phyloP scores from a whole-genome alignment of 371 early-diverging fungal species.

The Mucor sp. region DNA sequence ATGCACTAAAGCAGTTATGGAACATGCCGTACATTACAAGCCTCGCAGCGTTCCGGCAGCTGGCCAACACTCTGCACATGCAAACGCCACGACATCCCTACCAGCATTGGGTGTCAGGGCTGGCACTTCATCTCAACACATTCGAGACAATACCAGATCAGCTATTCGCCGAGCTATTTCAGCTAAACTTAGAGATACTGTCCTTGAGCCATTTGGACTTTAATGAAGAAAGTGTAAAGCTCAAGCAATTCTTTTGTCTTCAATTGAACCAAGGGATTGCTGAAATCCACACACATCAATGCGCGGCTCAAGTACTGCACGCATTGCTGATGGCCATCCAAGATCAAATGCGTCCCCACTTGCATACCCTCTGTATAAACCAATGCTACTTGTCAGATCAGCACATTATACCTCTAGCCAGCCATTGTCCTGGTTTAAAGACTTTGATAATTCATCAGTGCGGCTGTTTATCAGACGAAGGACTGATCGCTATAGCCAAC shows the following conservation, averaged over 20 bases:
- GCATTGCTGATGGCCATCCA: background rate
- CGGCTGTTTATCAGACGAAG: slow-evolving; percentile 12
- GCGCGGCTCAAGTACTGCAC: background rate
- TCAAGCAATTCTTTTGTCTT: background rate
- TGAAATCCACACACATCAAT: slow-evolving; percentile 7
- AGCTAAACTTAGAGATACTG: background rate
- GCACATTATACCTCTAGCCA: background rate
- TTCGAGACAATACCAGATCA: background rate
- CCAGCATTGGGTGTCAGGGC: slow-evolving; percentile 1
- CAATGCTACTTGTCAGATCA: slow-evolving; percentile 6
- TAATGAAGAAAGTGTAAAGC: background rate
- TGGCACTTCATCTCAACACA: slow-evolving; percentile 7
- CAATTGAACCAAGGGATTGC: slow-evolving; percentile 5
- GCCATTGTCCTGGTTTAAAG: slow-evolving; percentile 1
- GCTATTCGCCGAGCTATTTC: background rate
- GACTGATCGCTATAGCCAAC: slow-evolving; percentile 1
- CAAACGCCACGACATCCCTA: background rate
- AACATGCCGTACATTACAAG: slow-evolving; percentile 3
- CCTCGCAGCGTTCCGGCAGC: background rate
- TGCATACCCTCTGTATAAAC: background rate
- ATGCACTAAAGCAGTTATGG: slow-evolving; percentile 13
- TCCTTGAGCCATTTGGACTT: background rate
- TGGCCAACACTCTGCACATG: background rate
- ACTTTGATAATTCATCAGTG: background rate
- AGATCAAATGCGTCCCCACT: background rate